Percentiles rank a stretch among this genome's conserved stretches.
These are phyloP conservation scores for Cladosporium sp. DNA, from an alignment of 2,329 filamentous ascomycete species.

Conservation along the genomic window DNA sequence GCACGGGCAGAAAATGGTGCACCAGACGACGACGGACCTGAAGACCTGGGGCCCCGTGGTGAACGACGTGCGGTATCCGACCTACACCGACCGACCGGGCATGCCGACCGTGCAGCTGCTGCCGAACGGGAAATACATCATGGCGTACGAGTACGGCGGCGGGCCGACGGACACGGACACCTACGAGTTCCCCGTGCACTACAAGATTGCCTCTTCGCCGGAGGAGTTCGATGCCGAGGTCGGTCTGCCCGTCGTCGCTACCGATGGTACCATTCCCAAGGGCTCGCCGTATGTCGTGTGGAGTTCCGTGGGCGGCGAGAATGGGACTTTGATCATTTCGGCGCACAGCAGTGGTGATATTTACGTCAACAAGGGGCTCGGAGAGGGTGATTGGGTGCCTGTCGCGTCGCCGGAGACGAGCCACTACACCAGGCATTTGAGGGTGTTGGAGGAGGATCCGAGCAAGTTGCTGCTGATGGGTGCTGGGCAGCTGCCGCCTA, in stretches of 20 bases:
- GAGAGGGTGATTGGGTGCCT: conserved; percentile 3
- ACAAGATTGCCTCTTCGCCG: conserved; percentile 44
- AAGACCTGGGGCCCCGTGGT: conserved; percentile 57
- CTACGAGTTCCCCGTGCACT: conserved; percentile 41
- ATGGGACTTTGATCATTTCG: conserved; percentile 48
- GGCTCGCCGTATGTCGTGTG: conserved; percentile 49
- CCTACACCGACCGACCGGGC: conserved; percentile 61
- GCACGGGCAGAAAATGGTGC: conserved; percentile 65
- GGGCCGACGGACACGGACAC: conserved; percentile 38
- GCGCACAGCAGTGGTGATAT: conserved; percentile 4
- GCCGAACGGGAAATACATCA: conserved; percentile 52
- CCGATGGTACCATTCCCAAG: conserved; percentile 40
- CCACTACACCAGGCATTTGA: conserved; percentile 6
- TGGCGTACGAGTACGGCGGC: conserved; percentile 60
- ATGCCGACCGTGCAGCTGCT: conserved; percentile 55
- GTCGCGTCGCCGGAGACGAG: conserved; percentile 1
- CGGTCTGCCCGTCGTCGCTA: conserved; percentile 38
- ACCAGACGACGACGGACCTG: conserved; percentile 60
- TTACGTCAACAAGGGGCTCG: conserved; percentile 9
- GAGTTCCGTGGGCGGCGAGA: conserved; percentile 42
- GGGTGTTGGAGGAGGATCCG: conserved; percentile 4
- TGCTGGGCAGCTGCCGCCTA: conserved; percentile 11
- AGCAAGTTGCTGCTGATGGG: conserved; percentile 11
- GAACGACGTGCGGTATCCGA: conserved; percentile 60
- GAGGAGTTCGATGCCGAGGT: conserved; percentile 40